Percentiles rank a stretch among this genome's conserved stretches.
phyloP scores from a whole-genome alignment of 2,329 filamentous ascomycete genomes.

The Colletotrichum euphorbiae region DNA sequence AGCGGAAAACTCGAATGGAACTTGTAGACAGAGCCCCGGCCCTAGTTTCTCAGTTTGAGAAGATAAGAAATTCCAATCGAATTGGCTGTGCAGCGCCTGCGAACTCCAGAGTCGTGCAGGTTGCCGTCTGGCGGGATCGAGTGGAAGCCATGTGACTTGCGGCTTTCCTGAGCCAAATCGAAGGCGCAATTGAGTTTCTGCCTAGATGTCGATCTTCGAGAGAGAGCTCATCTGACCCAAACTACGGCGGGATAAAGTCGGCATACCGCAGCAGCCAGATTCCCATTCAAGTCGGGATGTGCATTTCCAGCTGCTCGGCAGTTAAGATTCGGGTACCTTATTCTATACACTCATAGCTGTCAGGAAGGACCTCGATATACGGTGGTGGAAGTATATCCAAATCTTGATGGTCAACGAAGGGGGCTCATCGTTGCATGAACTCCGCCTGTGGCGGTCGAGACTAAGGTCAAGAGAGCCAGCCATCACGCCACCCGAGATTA shows the following conservation, averaged over 20 bases:
- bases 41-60: too few species aligned
- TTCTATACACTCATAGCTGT: not conserved
- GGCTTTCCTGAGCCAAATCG: not conserved
- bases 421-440: not conserved
- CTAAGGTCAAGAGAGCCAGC: too few species aligned
- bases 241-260: not conserved
- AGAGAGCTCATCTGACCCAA: not conserved
- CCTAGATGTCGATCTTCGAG: not conserved
- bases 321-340: not conserved
- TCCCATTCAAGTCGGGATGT: conserved; percentile 7
- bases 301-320: conserved; percentile 3
- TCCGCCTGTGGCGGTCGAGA: too few species aligned
- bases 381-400: not conserved
- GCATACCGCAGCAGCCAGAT: not conserved
- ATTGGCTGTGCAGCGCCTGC: not conserved
- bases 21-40: too few species aligned
- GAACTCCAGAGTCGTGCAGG: not conserved
- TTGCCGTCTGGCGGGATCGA: not conserved
- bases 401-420: not conserved
- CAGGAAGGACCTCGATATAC: not conserved
- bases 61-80: not conserved
- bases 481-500: too few species aligned
- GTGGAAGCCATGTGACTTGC: not conserved
- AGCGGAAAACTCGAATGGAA: too few species aligned
- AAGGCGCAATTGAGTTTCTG: conserved; percentile 15